Evolutionary conservation across 2,329 filamentous ascomycete genomes (phyloP).

Genomic region (Calonectria ilicicola): DNA sequence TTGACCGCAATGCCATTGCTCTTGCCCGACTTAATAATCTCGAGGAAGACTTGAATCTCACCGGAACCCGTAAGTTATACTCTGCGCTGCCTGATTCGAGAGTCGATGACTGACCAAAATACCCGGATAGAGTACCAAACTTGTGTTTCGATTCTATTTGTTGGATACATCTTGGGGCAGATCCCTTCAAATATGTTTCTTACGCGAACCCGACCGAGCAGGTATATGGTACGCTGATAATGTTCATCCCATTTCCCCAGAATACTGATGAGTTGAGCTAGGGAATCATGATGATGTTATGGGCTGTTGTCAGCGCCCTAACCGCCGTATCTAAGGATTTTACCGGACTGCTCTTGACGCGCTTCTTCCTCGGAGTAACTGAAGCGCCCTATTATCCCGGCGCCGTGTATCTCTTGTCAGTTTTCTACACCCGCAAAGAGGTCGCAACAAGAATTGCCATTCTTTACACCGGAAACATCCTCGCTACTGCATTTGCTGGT

Average conservation of each 20-base stretch:
- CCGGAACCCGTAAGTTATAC: constrained; percentile 20
- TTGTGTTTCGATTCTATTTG: constrained; percentile 48
- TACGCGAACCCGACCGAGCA: constrained; percentile 53
- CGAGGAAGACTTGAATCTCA: constrained; percentile 43
- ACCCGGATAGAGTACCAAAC: constrained; percentile 45
- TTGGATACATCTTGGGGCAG: constrained; percentile 60
- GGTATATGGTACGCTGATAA: constrained; percentile 50
- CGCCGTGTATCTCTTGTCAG: constrained; percentile 57
- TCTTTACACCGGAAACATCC: constrained; percentile 55
- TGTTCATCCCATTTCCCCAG: neutral
- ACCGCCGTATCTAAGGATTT: constrained; percentile 62
- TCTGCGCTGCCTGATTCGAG: fast-evolving
- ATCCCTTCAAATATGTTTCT: constrained; percentile 59
- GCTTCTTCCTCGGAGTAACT: constrained; percentile 56
- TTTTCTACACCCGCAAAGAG: constrained; percentile 67
- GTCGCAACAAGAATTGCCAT: constrained; percentile 57
- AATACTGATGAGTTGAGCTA: neutral
- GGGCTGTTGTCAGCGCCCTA: constrained; percentile 60
- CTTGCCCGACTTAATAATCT: constrained; percentile 52
- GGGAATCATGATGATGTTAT: constrained; percentile 58
- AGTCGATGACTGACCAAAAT: neutral
- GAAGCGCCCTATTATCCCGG: constrained; percentile 55
- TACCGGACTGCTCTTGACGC: constrained; percentile 60
- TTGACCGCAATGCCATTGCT: constrained; percentile 61
- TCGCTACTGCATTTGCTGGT: constrained; percentile 54